phyloP scores from a whole-genome alignment of 208 protist genomes.

The Acanthamoeba sp. region DNA sequence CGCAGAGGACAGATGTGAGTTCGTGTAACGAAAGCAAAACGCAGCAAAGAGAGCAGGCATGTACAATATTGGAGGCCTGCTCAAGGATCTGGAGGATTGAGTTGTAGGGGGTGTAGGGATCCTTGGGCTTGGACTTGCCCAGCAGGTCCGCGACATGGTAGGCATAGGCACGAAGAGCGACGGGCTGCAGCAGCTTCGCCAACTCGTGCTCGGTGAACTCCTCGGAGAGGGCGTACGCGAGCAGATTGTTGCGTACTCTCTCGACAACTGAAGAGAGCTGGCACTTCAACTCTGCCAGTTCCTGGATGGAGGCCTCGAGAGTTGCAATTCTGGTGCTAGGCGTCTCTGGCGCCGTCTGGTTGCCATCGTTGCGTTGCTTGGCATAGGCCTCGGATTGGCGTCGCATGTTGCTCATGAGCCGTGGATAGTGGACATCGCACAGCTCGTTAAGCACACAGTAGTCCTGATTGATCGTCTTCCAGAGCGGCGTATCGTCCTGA shows the following conservation, averaged over 20 bases:
- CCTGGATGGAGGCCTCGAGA: neutral
- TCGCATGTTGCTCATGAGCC: constrained; percentile 16
- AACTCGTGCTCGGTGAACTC: constrained; percentile 45
- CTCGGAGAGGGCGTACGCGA: constrained; percentile 57
- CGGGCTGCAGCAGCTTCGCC: constrained; percentile 29
- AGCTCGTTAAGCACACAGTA: constrained; percentile 11
- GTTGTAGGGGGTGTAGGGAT: constrained; percentile 22
- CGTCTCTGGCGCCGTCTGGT: neutral
- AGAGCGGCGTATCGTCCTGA: neutral
- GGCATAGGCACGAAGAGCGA: neutral
- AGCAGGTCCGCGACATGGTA: constrained; percentile 45
- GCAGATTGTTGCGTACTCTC: constrained; percentile 7
- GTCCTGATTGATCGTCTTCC: constrained; percentile 45
- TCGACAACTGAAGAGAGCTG: constrained; percentile 10
- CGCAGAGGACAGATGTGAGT: neutral
- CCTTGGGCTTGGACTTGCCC: constrained; percentile 57
- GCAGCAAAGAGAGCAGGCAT: no score
- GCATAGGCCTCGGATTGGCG: constrained; percentile 4
- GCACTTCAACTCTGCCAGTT: constrained; percentile 27
- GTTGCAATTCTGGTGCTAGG: neutral
- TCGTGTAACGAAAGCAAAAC: no score
- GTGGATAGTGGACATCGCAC: constrained; percentile 33
- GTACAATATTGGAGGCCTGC: constrained; percentile 6
- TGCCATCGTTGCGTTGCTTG: neutral
- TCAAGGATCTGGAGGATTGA: neutral